These are phyloP conservation scores for Chondrus crispus DNA, from an alignment of 23 red algal species.

Conservation along the genomic window DNA sequence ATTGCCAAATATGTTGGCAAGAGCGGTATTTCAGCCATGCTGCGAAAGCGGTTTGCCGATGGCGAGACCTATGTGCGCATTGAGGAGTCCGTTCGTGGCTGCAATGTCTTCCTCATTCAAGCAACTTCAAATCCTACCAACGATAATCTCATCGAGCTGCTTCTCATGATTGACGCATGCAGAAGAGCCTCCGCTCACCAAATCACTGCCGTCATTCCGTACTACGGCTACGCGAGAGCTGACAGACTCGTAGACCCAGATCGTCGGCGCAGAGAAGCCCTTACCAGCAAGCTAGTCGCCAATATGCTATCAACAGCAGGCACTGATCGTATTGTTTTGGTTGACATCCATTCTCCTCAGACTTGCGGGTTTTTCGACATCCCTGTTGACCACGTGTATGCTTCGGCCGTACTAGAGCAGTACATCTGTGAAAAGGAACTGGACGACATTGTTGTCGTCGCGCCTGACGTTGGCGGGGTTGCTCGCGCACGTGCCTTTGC, in stretches of 20 bases:
- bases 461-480: constrained; percentile 95
- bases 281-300: constrained; percentile 90
- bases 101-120: constrained; percentile 97
- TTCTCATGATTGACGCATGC: constrained; percentile 99
- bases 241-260: constrained; percentile 95
- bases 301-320: constrained; percentile 94
- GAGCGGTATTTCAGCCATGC: constrained; percentile 48
- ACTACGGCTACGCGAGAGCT: constrained; percentile 94
- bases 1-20: constrained; percentile 90
- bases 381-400: constrained; percentile 97
- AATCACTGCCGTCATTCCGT: constrained; percentile 90
- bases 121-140: constrained; percentile 83
- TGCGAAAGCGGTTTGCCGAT: constrained; percentile 87
- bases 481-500: constrained; percentile 95
- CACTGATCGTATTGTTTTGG: constrained; percentile 84
- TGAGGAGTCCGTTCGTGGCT: constrained; percentile 93
- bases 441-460: constrained; percentile 85
- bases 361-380: constrained; percentile 99
- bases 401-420: constrained; percentile 68
- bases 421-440: constrained; percentile 66
- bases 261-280: constrained; percentile 81
- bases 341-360: constrained; percentile 99
- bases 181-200: constrained; percentile 88
- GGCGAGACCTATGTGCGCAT: constrained; percentile 95
- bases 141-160: constrained; percentile 88